Base-by-base conservation (phyloP, 805 yeast species). In the Teunomyces aglyptinius region DNA sequence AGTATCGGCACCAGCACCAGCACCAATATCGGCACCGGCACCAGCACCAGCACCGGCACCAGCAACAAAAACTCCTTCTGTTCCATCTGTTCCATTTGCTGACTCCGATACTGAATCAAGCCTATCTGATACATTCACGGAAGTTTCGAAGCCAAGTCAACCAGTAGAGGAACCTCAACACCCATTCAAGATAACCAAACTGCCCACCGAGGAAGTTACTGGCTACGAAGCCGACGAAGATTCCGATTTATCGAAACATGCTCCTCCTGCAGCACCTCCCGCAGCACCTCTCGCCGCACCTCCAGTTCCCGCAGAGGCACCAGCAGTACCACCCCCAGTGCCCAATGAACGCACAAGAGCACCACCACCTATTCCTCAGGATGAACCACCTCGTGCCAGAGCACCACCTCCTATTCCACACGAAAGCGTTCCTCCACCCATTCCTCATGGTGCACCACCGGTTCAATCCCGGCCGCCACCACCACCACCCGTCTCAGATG, bases 211-310 rank as follows among this genome's bases (percentile, higher is more conserved):
- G 3, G 65, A 60, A 40, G 70, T 69, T 7, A 78, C 88, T 1
- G 89, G 89, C 0, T 83, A 83, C 56, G 89, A 85, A 46, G 89
- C 89, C 0, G 90, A 85, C 57, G 86, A 80, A 41, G 76, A 72
- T 43, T 68, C 73, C 12, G 75, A 67, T 49, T 58, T 57, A 36
- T 48, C 56, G 26, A 56, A 50, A 24, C 48, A 44, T 18, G 45
- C 45, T 19, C 28, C 49, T 41, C 44, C 49, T 6, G 26, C 26
- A 24, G 26, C 26, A 8, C 54, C 54, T 2, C 54, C 54, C n/a
- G n/a, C n/a, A n/a, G 45, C 45, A 16, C 28, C 49, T 41, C 44
- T 48, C 5, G 26, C 26, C 6, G 26, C 26, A 8, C 54, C 54
- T 2, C 54, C 54, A 19, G 27, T 46, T 22, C 51, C 55, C 10